Evolutionary conservation across 306 rosid genomes (phyloP), one percentile per base, ranked within the genome.

Genomic region (Trichosanthes truncata): DNA sequence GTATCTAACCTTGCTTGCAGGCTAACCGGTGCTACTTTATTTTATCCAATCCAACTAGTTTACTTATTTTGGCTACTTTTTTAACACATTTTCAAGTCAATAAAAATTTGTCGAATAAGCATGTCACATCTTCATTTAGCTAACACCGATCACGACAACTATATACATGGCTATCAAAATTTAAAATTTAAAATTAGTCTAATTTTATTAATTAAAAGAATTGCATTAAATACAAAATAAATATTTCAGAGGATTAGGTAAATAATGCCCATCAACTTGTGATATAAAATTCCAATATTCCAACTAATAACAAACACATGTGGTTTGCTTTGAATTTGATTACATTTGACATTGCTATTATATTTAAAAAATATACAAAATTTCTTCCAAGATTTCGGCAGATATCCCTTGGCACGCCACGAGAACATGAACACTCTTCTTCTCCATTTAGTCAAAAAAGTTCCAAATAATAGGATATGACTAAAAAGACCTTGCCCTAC

Each of bases 321-420:
- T 72, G 59, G 36, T 23, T 72, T 46, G 38, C n/a, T 69, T 41
- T 69, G 55, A 69, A 69, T 68, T 68, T 68, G 17, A 20, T 40
- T 40, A 40, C 52, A 68, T 40, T 40, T 68, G 33, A 40, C 52
- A 11, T 40, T 68, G 10, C 9, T 13, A 41, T 68, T 10, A n/a
- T 20, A 17, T 65, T 17, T 8, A 23, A 0, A 8, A 66, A 11
- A 25, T 26, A 0, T 7, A 6, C 38, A 63, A 45, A 46, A 26
- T 45, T 72, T 25, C 23, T 72, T 72, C 77, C 77, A 72, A 72
- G 41, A 72, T 46, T 25, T 72, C 41, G 23, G 77, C 38, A 72
- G 12, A 72, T 72, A 72, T 72, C 0, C 46, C 3, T 5, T n/a
- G 2, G 33, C 33, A 29, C 7, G 77, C 13, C 21, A 72, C 3